Percentiles rank a stretch among this genome's conserved stretches.
phyloP scores from a whole-genome alignment of 306 rosid species.

The Corylus americana region DNA sequence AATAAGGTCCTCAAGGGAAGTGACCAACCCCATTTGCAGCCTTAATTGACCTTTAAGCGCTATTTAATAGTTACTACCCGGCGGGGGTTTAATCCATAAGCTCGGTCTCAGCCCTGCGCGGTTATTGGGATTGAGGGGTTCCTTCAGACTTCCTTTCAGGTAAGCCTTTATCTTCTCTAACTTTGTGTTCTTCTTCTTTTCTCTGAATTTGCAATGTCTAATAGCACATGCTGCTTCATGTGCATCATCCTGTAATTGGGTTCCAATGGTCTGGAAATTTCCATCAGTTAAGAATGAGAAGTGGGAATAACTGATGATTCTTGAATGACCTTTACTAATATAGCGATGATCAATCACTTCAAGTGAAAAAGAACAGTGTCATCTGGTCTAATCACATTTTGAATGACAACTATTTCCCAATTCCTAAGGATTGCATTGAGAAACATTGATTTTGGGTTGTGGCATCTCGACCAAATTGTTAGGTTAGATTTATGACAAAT shows the following conservation, averaged over 20 bases:
- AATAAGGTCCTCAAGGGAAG: no score
- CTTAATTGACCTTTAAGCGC: no score
- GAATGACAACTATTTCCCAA: background rate
- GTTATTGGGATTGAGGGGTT: no score
- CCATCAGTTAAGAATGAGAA: background rate
- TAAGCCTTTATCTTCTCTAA: background rate
- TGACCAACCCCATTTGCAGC: no score
- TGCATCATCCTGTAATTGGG: conserved; percentile 1
- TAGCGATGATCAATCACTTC: no score
- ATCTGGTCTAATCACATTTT: background rate
- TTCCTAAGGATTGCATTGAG: background rate
- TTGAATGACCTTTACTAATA: background rate
- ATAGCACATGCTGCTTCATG: background rate
- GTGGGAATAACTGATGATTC: background rate
- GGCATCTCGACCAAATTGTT: background rate
- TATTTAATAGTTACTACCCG: background rate
- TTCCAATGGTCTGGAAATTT: background rate
- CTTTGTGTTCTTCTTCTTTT: background rate
- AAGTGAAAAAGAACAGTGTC: no score
- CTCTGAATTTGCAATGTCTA: background rate
- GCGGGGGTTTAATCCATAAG: background rate
- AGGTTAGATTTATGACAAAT: background rate
- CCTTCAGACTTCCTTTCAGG: background rate
- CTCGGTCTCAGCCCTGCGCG: background rate
- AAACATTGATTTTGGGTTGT: background rate